Conservation (phyloP, 805 yeast genomes). For the Yamadazyma laniorum region DNA sequence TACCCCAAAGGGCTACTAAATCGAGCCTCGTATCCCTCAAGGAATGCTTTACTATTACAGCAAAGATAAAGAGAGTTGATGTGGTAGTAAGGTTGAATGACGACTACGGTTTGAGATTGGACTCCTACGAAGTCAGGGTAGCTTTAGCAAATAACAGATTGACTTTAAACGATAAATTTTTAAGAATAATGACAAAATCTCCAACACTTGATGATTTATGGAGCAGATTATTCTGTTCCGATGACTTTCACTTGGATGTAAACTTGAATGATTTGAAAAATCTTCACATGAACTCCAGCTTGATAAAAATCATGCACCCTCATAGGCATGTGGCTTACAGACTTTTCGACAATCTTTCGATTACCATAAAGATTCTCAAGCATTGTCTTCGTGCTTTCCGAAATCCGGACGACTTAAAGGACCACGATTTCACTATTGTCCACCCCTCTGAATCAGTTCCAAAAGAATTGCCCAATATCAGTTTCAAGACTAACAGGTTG, state of each 20-base stretch:
- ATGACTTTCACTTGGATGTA: constrained; percentile 22
- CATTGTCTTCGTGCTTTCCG: constrained; percentile 29
- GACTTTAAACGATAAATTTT: constrained; percentile 20
- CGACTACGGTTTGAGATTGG: constrained; percentile 48
- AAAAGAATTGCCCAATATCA: constrained; percentile 27
- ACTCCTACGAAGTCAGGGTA: constrained; percentile 28
- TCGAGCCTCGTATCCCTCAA: not conserved
- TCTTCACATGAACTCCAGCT: constrained; percentile 21
- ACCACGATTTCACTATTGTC: constrained; percentile 17
- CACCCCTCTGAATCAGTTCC: constrained; percentile 31
- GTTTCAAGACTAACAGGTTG: constrained; percentile 24
- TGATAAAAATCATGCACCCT: constrained; percentile 37
- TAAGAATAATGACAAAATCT: constrained; percentile 51
- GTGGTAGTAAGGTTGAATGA: constrained; percentile 43
- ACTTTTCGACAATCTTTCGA: constrained; percentile 38
- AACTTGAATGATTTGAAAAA: constrained; percentile 16
- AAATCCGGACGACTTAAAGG: constrained; percentile 4
- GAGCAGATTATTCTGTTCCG: constrained; percentile 47
- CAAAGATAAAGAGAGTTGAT: constrained; percentile 20
- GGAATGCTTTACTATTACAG: constrained; percentile 3
- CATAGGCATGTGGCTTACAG: constrained; percentile 36
- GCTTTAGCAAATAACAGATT: constrained; percentile 6
- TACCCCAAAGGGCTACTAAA: not conserved
- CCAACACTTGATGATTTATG: constrained; percentile 47
- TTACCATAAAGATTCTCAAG: constrained; percentile 32